Base-by-base conservation (phyloP, 257 asterid species). In the Nemophila menziesii region DNA sequence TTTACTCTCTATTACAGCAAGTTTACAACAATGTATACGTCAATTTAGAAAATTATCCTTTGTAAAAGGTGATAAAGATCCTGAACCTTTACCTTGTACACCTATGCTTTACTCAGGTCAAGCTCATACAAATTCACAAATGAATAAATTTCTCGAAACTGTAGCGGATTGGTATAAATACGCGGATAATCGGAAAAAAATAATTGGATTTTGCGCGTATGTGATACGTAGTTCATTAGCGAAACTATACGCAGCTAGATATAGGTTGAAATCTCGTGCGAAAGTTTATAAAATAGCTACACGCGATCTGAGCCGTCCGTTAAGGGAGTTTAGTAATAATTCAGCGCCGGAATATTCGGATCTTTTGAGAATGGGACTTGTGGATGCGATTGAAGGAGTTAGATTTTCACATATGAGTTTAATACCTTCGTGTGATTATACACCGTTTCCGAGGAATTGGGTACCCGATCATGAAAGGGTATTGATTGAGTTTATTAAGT, bases 41-140 rank as follows among this genome's bases (percentile, higher is more conserved):
- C 96, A 61, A 62, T 84, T 89, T 63, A 67, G 98, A 61, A 65
- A 58, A 68, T 73, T 85, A 48, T 70, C 69, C 14, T 71, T 89
- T 8, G 78, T 89, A 56, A 84, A 80, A 60, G 98, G 98, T 15
- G 92, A 84, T 65, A 76, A 52, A 56, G 98, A 84, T 48, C 98
- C 98, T 1, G 96, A 89, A 64, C 98, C 98, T 4, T 67, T 84
- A 45, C 94, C 98, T 49, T 89, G 98, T 69, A 80, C 82, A 4
- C 94, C 96, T 16, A 81, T 89, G 98, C 92, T 80, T 29, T 84
- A 84, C 58, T 89, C 98, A 0, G 96, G 98, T 12, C 96, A 89
- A 64, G 98, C 96, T 15, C 98, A 89, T 64, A 80, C 94, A 37
- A 89, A 89, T 48, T 45, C 96, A 43, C 98, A 89, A 49, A 84